A percentile compares a stretch with the other conserved stretches of the same genome.
Evolutionary conservation across 768 basidiomycete genomes (phyloP).

Genomic region (Tricholoma hemisulphureum): DNA sequence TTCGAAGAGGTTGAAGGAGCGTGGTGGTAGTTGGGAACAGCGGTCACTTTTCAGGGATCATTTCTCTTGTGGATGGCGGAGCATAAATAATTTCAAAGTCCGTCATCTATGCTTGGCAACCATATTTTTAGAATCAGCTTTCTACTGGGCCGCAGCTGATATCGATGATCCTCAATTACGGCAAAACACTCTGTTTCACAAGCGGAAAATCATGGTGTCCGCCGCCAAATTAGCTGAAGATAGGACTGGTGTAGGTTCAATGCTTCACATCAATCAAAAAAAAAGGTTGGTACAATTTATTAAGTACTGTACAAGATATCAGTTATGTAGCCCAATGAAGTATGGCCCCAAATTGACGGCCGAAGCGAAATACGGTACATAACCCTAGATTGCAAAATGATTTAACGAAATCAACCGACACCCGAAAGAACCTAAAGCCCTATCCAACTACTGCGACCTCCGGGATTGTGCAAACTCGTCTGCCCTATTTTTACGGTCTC

Average conservation of each 20-base stretch:
- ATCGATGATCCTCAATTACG: neutral
- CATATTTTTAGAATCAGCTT: neutral
- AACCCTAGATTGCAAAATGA: too few relatives aligned
- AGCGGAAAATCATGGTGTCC: too few relatives aligned
- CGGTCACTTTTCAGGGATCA: neutral
- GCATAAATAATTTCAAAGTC: slow-evolving; percentile 18
- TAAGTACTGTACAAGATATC: too few relatives aligned
- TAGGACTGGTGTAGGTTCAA: too few relatives aligned
- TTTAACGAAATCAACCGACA: neutral
- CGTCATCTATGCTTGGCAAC: neutral
- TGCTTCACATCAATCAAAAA: too few relatives aligned
- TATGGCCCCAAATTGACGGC: neutral
- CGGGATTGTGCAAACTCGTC: slow-evolving; percentile 88
- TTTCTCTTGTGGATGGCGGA: slow-evolving; percentile 7
- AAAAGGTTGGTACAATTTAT: too few relatives aligned
- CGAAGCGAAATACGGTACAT: too few relatives aligned
- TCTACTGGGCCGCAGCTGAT: neutral
- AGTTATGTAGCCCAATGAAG: neutral
- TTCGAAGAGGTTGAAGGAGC: slow-evolving; percentile 8
- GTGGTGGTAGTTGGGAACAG: slow-evolving; percentile 10
- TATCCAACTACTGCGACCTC: slow-evolving; percentile 91
- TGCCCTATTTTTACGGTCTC: slow-evolving; percentile 89
- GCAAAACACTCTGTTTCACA: neutral
- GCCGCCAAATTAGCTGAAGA: too few relatives aligned
- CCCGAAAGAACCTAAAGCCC: slow-evolving; percentile 51